These are phyloP conservation scores for Nakaseomyces nivariensis DNA, from an alignment of 1,139 yeast genomes.

Conservation along the genomic window DNA sequence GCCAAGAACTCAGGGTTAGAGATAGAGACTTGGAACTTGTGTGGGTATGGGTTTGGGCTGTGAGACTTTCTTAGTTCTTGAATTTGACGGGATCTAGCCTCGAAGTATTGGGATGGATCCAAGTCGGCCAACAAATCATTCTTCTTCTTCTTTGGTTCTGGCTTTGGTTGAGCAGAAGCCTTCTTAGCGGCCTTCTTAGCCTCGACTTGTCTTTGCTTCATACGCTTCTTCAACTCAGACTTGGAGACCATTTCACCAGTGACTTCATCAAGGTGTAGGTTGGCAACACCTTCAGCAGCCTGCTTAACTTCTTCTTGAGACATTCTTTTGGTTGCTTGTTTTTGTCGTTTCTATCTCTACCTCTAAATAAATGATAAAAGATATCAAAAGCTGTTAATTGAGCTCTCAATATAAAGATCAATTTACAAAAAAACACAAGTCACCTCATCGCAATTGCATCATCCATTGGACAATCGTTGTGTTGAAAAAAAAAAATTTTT, in stretches of 20 bases:
- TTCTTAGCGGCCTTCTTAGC: constrained; percentile 75
- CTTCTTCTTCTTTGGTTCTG: constrained; percentile 42
- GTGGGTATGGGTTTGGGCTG: constrained; percentile 86
- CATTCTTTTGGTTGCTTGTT: constrained; percentile 23
- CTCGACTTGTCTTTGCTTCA: constrained; percentile 77
- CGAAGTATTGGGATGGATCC: constrained; percentile 89
- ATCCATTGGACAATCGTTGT: too few species aligned
- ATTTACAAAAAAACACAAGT: too few species aligned
- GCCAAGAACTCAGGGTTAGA: constrained; percentile 62
- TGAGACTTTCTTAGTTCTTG: constrained; percentile 67
- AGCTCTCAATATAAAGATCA: too few species aligned
- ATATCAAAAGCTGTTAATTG: too few species aligned
- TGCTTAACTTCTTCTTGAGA: constrained; percentile 37
- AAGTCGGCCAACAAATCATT: constrained; percentile 68
- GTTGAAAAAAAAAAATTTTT: not conserved
- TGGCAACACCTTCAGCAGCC: constrained; percentile 71
- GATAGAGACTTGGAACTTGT: constrained; percentile 70
- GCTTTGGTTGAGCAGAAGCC: constrained; percentile 32
- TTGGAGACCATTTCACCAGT: constrained; percentile 97
- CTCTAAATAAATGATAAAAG: not conserved
- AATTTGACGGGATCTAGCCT: constrained; percentile 86
- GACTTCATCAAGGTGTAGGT: constrained; percentile 76
- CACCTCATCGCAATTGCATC: not conserved
- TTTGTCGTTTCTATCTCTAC: not conserved
- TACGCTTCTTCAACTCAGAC: constrained; percentile 92